A percentile compares a stretch with the other conserved stretches of the same genome.
Evolutionary conservation across 441 rosid genomes (phyloP).

Genomic region (Populus tomentosa): DNA sequence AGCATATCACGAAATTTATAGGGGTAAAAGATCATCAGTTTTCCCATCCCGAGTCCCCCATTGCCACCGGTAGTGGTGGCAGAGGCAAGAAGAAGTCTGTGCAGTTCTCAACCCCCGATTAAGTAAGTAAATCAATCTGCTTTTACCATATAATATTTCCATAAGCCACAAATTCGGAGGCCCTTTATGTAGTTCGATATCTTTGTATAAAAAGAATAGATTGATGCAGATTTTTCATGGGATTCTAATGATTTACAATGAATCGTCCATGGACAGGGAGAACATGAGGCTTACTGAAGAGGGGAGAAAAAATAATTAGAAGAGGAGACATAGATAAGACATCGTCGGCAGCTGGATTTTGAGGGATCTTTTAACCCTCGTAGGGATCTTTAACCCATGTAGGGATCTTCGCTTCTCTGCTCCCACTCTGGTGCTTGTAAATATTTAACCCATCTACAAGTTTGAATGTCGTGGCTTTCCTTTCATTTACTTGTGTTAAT

Average conservation of each 20-base stretch:
- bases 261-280: slow-evolving; percentile 30
- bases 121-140: slow-evolving; percentile 19
- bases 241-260: not conserved
- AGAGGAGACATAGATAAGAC: not conserved
- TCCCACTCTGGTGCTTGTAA: not conserved
- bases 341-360: not conserved
- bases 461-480: not conserved
- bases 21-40: not conserved
- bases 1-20: slow-evolving; percentile 44
- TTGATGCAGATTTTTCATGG: not conserved
- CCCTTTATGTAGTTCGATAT: not conserved
- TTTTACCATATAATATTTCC: no score
- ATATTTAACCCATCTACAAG: not conserved
- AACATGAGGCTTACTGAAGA: slow-evolving; percentile 39
- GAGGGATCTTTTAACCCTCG: no score
- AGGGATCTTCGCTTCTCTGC: not conserved
- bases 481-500: not conserved
- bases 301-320: not conserved
- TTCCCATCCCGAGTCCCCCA: not conserved
- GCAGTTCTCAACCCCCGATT: slow-evolving; percentile 35
- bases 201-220: no score
- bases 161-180: not conserved
- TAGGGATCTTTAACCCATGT: no score
- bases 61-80: not conserved
- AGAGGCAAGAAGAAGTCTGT: slow-evolving; percentile 40